Conservation (phyloP, 2,329 filamentous ascomycete species). For the Cladosporium sp. region DNA sequence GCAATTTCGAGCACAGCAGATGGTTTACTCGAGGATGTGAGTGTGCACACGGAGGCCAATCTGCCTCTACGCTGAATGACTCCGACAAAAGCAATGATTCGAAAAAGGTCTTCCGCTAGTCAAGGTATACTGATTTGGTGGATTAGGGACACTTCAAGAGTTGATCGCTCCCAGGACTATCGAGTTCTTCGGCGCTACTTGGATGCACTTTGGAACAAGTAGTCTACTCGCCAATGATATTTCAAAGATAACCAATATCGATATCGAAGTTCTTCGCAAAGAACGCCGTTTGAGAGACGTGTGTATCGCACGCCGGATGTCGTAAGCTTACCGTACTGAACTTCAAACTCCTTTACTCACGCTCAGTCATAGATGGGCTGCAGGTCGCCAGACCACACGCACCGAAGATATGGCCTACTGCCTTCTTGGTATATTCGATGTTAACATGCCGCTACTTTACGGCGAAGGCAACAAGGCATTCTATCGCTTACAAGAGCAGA, state of each 20-base stretch:
- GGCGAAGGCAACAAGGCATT: slow-evolving; percentile 20
- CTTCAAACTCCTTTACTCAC: slow-evolving; percentile 12
- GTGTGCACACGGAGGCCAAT: neutral
- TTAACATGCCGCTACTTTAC: slow-evolving; percentile 20
- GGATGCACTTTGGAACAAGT: slow-evolving; percentile 12
- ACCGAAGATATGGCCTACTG: slow-evolving; percentile 18
- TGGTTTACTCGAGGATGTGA: slow-evolving; percentile 10
- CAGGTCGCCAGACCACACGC: slow-evolving; percentile 22
- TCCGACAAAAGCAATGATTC: too few species aligned
- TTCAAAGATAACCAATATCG: slow-evolving; percentile 16
- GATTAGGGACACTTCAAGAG: slow-evolving; percentile 21
- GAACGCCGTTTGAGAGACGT: slow-evolving; percentile 15
- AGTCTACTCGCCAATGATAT: slow-evolving; percentile 14
- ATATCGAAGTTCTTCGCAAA: neutral
- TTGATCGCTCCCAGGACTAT: slow-evolving; percentile 17
- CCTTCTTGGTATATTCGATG: slow-evolving; percentile 19
- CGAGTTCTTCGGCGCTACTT: slow-evolving; percentile 14
- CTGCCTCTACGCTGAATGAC: neutral
- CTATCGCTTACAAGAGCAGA: slow-evolving; percentile 17
- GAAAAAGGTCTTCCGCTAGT: too few species aligned
- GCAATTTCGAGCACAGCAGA: neutral
- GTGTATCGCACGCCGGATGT: slow-evolving; percentile 15
- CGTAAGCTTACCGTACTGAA: neutral
- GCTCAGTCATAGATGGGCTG: slow-evolving; percentile 25
- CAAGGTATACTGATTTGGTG: slow-evolving; percentile 9